Conservation (phyloP, 164 flowering plant species). For the Vitis rupestris region DNA sequence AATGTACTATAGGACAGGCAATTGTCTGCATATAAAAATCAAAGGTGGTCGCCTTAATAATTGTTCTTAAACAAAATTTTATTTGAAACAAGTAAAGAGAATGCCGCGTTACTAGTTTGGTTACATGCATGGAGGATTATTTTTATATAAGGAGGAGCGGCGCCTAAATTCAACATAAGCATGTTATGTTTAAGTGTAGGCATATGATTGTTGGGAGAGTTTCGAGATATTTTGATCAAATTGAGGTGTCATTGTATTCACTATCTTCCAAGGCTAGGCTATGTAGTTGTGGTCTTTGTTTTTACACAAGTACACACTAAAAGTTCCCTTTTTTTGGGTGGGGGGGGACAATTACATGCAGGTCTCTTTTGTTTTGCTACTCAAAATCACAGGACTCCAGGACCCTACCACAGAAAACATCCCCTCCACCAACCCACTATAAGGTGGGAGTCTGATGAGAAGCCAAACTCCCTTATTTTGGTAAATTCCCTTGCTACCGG, state of each 20-base stretch:
- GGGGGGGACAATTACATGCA: no score
- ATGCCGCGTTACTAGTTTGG: constrained; percentile 15
- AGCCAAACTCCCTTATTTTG: no score
- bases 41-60: background rate
- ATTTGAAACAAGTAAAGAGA: constrained; percentile 1
- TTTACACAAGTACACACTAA: background rate
- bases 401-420: no score
- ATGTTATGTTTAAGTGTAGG: background rate
- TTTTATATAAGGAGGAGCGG: background rate
- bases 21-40: background rate
- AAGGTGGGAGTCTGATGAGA: no score
- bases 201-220: constrained; percentile 1
- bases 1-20: constrained; percentile 16
- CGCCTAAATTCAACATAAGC: constrained; percentile 9
- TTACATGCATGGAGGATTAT: background rate
- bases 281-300: background rate
- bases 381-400: no score
- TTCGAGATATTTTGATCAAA: background rate
- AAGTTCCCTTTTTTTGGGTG: no score
- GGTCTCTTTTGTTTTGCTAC: no score
- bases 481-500: no score
- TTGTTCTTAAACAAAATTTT: background rate
- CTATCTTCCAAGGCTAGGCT: background rate
- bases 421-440: no score
- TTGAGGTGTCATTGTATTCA: background rate